Evolutionary conservation across 2,329 filamentous ascomycete genomes (phyloP), one percentile per base, ranked within the genome.

Genomic region (Lachnellula occidentalis): DNA sequence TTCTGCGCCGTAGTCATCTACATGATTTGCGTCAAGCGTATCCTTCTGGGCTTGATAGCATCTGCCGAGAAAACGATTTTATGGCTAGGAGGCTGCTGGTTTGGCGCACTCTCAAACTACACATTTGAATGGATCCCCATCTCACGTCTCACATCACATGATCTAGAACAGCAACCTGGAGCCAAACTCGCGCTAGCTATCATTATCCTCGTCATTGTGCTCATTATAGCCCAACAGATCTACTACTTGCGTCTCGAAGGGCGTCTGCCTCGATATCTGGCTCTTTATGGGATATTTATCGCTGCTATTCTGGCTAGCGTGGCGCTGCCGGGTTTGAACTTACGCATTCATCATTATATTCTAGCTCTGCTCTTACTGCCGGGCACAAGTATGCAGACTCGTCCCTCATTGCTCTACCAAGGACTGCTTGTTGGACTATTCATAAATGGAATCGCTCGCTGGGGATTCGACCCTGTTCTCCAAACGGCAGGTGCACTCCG

Each of bases 301-400:
- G 27, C 27, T 31, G 27, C 27, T 31, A 31, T 31, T 12, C 9
- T 31, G 27, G 27, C 9, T 31, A 31, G 27, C 9, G 11, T 31
- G 9, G 27, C 27, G 27, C 27, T 31, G 11, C 27, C 27, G 9
- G 27, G 27, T 7, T 82, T 96, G 50, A 87, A 85, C 58, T 78
- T 99, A 48, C 85, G 94, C 39, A 91, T 99, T 54, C 94, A 97
- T 68, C 94, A 97, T 70, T 97, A 97, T 68, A 89, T 97, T 60
- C 77, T 97, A 4, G 90, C 86, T 1, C 79, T 97, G 15, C 76
- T 97, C 0, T 79, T 99, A 1, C 80, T 97, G 6, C 90, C 92
- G 0, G 94, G 92, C 0, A 97, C 94, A 0, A 85, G 83, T 50
- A 83, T 97, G 70, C 92, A 96, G 62, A 97, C 88, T 6, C 82